These are phyloP conservation scores for Pseudogymnoascus pannorum DNA, from an alignment of 2,329 filamentous ascomycete species.

Conservation along the genomic window DNA sequence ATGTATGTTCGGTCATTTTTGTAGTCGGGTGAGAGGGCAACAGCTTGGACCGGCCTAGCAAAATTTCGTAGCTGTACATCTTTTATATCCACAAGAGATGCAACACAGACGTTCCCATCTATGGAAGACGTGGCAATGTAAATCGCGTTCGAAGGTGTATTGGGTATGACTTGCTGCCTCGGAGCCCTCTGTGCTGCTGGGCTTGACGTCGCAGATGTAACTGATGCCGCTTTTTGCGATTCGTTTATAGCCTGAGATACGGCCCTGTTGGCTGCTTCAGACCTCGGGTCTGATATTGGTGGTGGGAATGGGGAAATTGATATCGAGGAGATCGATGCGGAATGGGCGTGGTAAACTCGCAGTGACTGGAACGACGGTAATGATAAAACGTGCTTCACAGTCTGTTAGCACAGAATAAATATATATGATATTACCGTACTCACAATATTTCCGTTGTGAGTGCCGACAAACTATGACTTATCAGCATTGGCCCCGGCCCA, in stretches of 20 bases:
- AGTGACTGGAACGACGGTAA: conserved; percentile 74
- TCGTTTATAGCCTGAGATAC: conserved; percentile 24
- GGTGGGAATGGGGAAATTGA: conserved; percentile 84
- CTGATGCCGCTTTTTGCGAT: conserved; percentile 32
- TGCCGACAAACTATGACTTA: conserved; percentile 67
- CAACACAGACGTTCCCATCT: conserved; percentile 90
- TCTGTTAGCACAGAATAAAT: conserved; percentile 24
- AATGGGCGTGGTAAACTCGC: conserved; percentile 85
- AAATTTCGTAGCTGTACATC: conserved; percentile 92
- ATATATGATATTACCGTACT: conserved; percentile 32
- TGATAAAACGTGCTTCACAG: conserved; percentile 68
- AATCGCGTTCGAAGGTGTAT: conserved; percentile 80
- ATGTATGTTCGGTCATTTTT: conserved; percentile 83
- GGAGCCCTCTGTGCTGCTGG: conserved; percentile 43
- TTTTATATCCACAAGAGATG: conserved; percentile 77
- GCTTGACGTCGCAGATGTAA: conserved; percentile 38
- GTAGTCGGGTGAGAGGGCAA: conserved; percentile 92
- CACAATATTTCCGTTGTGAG: conserved; percentile 94
- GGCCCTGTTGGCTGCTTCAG: conserved; percentile 31
- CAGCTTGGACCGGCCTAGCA: conserved; percentile 81
- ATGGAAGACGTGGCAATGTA: conserved; percentile 90
- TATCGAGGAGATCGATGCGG: conserved; percentile 80
- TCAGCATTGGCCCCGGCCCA: conserved; percentile 24
- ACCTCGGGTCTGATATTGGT: conserved; percentile 37
- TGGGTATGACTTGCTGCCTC: conserved; percentile 53